Evolutionary conservation across 2,329 filamentous ascomycete genomes (phyloP).

Genomic region (Nothopassalora personata): DNA sequence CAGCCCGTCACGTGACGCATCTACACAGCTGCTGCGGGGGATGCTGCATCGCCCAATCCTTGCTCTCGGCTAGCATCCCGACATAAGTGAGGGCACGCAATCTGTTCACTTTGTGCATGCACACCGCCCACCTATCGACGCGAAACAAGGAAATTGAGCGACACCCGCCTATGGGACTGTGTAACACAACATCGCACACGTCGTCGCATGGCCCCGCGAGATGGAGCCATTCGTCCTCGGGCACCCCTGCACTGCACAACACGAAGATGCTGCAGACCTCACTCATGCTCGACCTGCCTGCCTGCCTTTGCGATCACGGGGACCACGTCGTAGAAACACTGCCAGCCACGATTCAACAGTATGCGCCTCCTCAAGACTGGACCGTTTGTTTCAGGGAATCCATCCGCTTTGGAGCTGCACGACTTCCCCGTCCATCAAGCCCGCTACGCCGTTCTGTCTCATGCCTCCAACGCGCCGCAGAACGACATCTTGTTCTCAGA

Average conservation of each 20-base stretch:
- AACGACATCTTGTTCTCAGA: conserved; percentile 6
- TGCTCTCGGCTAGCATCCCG: background rate
- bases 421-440: conserved; percentile 1
- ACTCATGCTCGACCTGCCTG: background rate
- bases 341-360: background rate
- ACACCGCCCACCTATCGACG: background rate
- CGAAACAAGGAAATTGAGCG: background rate
- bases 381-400: conserved; percentile 5
- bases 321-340: background rate
- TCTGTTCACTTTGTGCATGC: background rate
- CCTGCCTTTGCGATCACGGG: background rate
- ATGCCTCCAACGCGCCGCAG: conserved; percentile 1
- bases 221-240: background rate
- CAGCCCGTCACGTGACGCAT: too few species aligned
- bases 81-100: background rate
- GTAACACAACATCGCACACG: background rate
- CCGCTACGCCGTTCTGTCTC: conserved; percentile 8
- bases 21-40: too few species aligned
- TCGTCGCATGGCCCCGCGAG: background rate
- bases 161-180: background rate
- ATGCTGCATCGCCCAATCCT: background rate
- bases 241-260: background rate
- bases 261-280: background rate
- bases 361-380: conserved; percentile 8
- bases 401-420: conserved; percentile 1